Evolutionary conservation across 2,329 filamentous ascomycete species (phyloP), one percentile per base, ranked within the genome.

Genomic region (Penicillium sp.): DNA sequence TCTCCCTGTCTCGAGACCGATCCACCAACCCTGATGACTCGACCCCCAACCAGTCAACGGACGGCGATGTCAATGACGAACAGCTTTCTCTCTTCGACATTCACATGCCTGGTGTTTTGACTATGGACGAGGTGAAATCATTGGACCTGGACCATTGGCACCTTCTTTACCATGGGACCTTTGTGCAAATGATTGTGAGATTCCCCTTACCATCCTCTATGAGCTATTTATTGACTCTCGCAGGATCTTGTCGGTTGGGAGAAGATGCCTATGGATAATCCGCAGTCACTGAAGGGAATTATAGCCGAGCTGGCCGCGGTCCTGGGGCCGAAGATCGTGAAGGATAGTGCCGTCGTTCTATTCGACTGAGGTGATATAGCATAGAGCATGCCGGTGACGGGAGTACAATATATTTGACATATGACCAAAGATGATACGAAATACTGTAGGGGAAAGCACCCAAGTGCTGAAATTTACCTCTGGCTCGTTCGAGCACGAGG

Each of bases 161-260:
- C 31, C 56, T 79, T 1, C 61, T 74, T 2, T 68, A 75, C n/a
- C 66, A 72, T 31, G 68, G 70, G 5, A 64, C 66, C 8, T 66
- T 78, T 35, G 65, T 78, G 16, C 68, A 76, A 36, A 69, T 78
- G 67, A 70, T 63, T 58, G 75, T 76, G 63, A 63, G 67, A 50
- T 18, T 40, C 2, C 10, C 14, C 16, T 14, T 40, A 10, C 10
- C 27, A 28, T 24, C 2, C 8, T 27, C 24, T 35, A 18, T 10
- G 2, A n/a, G 27, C 35, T 35, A 5, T 7, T 46, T 35, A 7
- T 52, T 59, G 40, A 63, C 22, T 5, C 35, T 6, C 20, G 5
- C 49, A 77, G 72, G 75, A 78, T 48, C 65, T 79, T 9, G 71
- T 74, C 30, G 69, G 69, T n/a, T 79, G 76, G 76, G 75, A 78